Percentiles rank a stretch among this genome's conserved stretches.
Evolutionary conservation across 352 stramenopile species (phyloP).

Genomic region (Plasmopara muralis): DNA sequence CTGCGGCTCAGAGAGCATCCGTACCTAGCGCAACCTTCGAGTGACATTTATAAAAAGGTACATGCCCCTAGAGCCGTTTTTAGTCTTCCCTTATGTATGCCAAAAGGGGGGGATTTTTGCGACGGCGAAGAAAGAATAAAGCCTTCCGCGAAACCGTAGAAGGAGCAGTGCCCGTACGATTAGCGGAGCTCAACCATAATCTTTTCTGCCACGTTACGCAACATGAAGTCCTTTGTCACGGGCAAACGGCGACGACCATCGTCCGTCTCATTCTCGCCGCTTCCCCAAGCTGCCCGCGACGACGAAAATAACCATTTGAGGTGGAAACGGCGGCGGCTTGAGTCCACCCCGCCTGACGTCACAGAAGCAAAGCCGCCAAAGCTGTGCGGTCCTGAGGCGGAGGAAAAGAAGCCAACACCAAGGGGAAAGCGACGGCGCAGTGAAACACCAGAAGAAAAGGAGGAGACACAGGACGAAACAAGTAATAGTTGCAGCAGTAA

Average conservation of each 20-base stretch:
- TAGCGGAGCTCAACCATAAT: constrained; percentile 2
- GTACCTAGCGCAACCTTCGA: constrained; percentile 8
- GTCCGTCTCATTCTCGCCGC: constrained; percentile 12
- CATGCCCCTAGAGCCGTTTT: constrained; percentile 20
- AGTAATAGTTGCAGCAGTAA: constrained; percentile 14
- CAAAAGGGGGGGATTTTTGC: constrained; percentile 19
- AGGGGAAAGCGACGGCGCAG: constrained; percentile 18
- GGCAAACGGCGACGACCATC: constrained; percentile 20
- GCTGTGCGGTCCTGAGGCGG: constrained; percentile 5
- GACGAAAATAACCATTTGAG: constrained; percentile 2
- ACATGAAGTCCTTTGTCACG: constrained; percentile 18
- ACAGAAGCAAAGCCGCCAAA: constrained; percentile 9
- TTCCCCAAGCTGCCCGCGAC: constrained; percentile 11
- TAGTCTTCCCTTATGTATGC: constrained; percentile 15
- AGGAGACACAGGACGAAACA: constrained; percentile 8
- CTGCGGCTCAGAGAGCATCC: constrained; percentile 18
- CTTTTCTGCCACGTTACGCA: neutral
- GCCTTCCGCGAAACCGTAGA: constrained; percentile 14
- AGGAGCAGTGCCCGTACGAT: constrained; percentile 7
- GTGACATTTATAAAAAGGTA: constrained; percentile 3
- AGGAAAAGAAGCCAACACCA: constrained; percentile 9
- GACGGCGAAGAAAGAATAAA: constrained; percentile 31
- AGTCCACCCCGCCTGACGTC: neutral
- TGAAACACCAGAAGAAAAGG: constrained; percentile 8
- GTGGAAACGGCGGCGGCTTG: constrained; percentile 19